Evolutionary conservation across 371 early-diverging fungal genomes (phyloP).

Genomic region (Mortierella sp.): DNA sequence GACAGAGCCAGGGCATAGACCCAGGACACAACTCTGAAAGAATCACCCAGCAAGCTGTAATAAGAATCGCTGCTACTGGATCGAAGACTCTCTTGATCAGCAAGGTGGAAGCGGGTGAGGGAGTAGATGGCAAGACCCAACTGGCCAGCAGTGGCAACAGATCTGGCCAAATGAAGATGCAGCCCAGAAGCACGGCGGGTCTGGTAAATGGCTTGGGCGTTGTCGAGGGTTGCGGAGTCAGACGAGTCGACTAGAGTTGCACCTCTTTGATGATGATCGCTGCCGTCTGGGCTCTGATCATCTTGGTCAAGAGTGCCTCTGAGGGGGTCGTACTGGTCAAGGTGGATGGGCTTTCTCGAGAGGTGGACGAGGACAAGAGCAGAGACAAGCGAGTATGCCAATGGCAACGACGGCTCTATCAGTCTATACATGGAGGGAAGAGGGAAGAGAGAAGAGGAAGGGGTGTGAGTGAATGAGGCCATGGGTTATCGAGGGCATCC

Average conservation of each 20-base stretch:
- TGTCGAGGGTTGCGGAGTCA: neutral
- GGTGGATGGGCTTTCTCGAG: constrained; percentile 36
- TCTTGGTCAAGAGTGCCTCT: constrained; percentile 11
- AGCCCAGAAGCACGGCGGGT: constrained; percentile 34
- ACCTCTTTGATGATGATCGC: neutral
- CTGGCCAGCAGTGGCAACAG: constrained; percentile 33
- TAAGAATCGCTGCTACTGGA: neutral
- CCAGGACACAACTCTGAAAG: constrained; percentile 28
- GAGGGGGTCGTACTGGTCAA: constrained; percentile 42
- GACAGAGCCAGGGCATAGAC: constrained; percentile 36
- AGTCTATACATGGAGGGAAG: neutral
- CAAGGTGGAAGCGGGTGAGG: constrained; percentile 19
- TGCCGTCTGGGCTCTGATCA: neutral
- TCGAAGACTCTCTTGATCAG: constrained; percentile 3
- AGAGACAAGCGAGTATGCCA: constrained; percentile 28
- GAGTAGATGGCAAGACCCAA: constrained; percentile 34
- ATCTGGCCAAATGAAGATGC: constrained; percentile 36
- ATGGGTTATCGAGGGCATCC: neutral
- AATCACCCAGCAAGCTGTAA: constrained; percentile 12
- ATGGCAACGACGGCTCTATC: constrained; percentile 20
- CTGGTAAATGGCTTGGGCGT: constrained; percentile 19
- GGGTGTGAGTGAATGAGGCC: neutral
- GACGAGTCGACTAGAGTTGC: neutral
- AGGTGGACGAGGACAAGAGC: constrained; percentile 32
- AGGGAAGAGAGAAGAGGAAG: neutral